Base-by-base conservation (phyloP, 345 rosid species). In the Linum tenue region DNA sequence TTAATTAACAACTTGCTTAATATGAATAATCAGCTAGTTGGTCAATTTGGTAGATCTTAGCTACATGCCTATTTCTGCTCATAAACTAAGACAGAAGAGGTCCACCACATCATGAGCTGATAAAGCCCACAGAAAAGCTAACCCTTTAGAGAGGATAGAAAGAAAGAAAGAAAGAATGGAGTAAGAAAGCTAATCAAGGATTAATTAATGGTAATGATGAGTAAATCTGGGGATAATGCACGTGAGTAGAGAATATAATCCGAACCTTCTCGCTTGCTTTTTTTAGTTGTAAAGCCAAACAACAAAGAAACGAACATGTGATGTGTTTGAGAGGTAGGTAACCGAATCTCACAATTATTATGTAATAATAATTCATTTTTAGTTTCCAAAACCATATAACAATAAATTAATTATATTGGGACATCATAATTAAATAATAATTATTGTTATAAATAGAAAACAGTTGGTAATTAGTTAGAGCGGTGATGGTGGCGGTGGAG, bases 291-390 rank as follows among this genome's bases (percentile, higher is more conserved):
- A 22, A 22, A 22, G 31, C 31, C 3, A 48, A 48, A 6, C 14
- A 48, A 48, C 3, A 31, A 14, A n/a, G 10, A 2, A 59, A 69
- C 56, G 40, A 61, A 38, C 83, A 83, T 76, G 84, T 80, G 84
- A 73, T 43, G 62, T 83, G 84, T 83, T 78, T 75, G 81, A 76
- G 67, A 72, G 81, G 83, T 83, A 62, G 81, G 87, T 78, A 76
- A 67, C 76, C 80, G 60, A 78, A 76, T 76, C 75, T 66, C 16
- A 12, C 40, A 41, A 48, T 48, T 48, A 48, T 48, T 48, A 4
- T 9, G 9, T 48, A 48, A 9, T 44, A 44, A 44, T 7, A 44
- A 22, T 22, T 22, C 31, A 22, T 22, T 22, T 22, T 22, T 22
- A 22, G 31, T 22, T 22, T 22, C 31, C 31, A 22, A 22, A 22